Evolutionary conservation across 1,284 basidiomycete genomes (phyloP).

Genomic region (Puccinia coronata): DNA sequence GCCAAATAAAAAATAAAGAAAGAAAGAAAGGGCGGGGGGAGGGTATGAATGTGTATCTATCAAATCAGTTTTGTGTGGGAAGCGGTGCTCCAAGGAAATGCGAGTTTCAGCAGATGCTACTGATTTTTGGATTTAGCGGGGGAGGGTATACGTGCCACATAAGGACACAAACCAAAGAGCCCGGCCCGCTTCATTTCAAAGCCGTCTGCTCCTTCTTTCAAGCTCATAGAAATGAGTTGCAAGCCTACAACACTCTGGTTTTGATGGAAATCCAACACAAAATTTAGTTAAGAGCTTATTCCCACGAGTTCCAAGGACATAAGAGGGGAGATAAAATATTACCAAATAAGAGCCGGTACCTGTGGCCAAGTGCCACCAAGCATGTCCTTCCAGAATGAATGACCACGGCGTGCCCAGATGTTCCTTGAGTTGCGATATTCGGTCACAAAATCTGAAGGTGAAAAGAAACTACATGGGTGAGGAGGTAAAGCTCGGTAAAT

Average conservation of each 20-base stretch:
- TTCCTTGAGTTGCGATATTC: conserved; percentile 51
- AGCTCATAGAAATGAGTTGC: conserved; percentile 37
- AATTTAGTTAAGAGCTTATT: no score
- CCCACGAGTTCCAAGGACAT: no score
- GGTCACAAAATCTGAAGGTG: conserved; percentile 47
- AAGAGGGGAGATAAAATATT: not conserved
- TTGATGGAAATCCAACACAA: not conserved
- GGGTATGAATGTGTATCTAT: no score
- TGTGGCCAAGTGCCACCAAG: conserved; percentile 64
- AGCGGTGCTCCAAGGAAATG: no score
- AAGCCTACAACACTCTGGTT: conserved; percentile 28
- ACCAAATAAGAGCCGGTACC: conserved; percentile 60
- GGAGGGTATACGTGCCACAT: conserved; percentile 28
- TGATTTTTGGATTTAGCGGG: no score
- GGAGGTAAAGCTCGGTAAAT: not conserved
- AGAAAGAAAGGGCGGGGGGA: no score
- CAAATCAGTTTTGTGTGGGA: no score
- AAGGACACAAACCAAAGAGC: conserved; percentile 23
- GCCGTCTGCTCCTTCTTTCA: conserved; percentile 45
- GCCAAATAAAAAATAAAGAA: no score
- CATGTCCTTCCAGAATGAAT: conserved; percentile 57
- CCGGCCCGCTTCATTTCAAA: conserved; percentile 25
- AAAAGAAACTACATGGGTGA: conserved; percentile 52
- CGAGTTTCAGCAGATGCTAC: no score
- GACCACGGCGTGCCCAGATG: conserved; percentile 53